Evolutionary conservation across 169 alveolate species (phyloP).

Genomic region (Perkinsus chesapeaki): DNA sequence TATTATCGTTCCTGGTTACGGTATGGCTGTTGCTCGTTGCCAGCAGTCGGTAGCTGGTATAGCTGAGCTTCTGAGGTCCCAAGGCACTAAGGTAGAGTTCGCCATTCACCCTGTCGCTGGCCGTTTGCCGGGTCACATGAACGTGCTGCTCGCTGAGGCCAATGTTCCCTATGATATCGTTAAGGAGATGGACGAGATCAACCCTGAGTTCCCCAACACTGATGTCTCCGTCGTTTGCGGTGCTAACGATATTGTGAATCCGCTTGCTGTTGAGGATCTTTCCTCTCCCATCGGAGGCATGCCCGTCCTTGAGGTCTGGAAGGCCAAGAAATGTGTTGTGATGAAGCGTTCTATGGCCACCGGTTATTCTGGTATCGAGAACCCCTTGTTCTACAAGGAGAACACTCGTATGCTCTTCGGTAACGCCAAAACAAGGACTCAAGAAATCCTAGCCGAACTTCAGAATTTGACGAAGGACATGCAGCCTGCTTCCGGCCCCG

Average conservation of each 20-base stretch:
- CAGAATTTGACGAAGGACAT: constrained; percentile 14
- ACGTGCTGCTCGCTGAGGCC: constrained; percentile 90
- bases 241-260: constrained; percentile 83
- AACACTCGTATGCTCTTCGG: constrained; percentile 70
- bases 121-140: constrained; percentile 94
- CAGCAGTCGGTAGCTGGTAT: constrained; percentile 37
- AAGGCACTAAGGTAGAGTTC: constrained; percentile 74
- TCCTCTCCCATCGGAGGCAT: constrained; percentile 69
- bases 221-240: constrained; percentile 73
- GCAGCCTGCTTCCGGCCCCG: neutral
- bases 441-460: constrained; percentile 30
- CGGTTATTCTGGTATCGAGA: constrained; percentile 86
- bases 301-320: constrained; percentile 85
- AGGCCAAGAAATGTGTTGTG: constrained; percentile 64
- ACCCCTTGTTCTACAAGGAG: constrained; percentile 69
- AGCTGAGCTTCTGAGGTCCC: constrained; percentile 46
- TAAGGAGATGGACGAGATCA: constrained; percentile 86
- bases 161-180: constrained; percentile 86
- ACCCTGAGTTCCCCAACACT: constrained; percentile 47
- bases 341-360: constrained; percentile 82
- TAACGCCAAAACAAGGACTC: constrained; percentile 55
- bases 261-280: constrained; percentile 60
- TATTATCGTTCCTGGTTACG: constrained; percentile 90
- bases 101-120: constrained; percentile 97
- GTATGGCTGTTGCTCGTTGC: constrained; percentile 74